These are phyloP conservation scores for Nakaseomyces uthaithaninus DNA, from an alignment of 1,139 yeast species.

Conservation along the genomic window DNA sequence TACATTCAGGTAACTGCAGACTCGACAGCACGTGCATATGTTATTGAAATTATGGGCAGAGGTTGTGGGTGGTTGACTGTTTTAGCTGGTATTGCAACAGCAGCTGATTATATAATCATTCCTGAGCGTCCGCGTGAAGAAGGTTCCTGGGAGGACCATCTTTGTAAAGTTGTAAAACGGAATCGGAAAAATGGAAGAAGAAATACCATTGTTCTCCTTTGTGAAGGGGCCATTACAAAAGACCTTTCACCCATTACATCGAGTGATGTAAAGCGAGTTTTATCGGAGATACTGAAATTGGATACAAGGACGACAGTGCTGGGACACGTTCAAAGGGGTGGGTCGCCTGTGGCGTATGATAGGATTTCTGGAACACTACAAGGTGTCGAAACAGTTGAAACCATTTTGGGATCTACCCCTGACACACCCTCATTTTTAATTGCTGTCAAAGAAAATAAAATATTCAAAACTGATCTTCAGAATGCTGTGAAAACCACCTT, in stretches of 20 bases:
- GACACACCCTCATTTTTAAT: conserved; percentile 94
- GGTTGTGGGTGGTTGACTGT: conserved; percentile 98
- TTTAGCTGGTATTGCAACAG: conserved; percentile 92
- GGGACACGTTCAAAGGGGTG: conserved; percentile 98
- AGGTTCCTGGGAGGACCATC: conserved; percentile 59
- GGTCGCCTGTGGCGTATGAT: conserved; percentile 92
- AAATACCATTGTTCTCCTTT: conserved; percentile 90
- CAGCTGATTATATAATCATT: conserved; percentile 88
- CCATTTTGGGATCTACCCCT: conserved; percentile 80
- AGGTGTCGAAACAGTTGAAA: conserved; percentile 96
- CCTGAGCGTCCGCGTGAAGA: conserved; percentile 49
- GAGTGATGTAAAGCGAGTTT: conserved; percentile 66
- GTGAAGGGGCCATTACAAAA: conserved; percentile 91
- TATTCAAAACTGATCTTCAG: conserved; percentile 71
- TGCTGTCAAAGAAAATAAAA: conserved; percentile 79
- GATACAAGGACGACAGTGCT: conserved; percentile 92
- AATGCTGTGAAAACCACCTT: conserved; percentile 85
- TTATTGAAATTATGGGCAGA: conserved; percentile 97
- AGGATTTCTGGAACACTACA: conserved; percentile 86
- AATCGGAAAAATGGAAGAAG: conserved; percentile 86
- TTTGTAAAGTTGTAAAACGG: conserved; percentile 58
- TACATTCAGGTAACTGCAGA: conserved; percentile 89
- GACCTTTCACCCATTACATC: conserved; percentile 76
- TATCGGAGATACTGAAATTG: conserved; percentile 67
- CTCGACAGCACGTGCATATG: conserved; percentile 95